Percentiles rank a stretch among this genome's conserved stretches.
Evolutionary conservation across 768 basidiomycete genomes (phyloP).

Genomic region (Dacryopinax primogenitus): DNA sequence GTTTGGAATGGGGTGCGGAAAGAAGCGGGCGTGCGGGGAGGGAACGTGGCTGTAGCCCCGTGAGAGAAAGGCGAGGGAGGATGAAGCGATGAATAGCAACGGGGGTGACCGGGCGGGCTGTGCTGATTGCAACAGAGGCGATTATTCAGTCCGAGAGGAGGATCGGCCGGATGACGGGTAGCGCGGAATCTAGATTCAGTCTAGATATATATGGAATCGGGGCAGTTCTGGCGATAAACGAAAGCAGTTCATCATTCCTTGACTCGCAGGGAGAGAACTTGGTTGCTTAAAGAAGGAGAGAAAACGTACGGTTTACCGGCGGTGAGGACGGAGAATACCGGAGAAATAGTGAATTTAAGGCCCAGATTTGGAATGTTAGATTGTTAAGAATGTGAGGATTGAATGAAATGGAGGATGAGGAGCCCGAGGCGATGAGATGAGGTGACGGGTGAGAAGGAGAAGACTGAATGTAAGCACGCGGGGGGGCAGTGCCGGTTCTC

Average conservation of each 20-base stretch:
- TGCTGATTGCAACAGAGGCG: background rate
- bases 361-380: no score
- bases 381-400: no score
- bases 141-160: background rate
- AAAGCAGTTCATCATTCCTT: no score
- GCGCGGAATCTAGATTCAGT: conserved; percentile 4
- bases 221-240: no score
- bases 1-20: background rate
- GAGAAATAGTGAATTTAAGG: no score
- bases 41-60: conserved; percentile 6
- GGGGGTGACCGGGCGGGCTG: background rate
- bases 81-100: conserved; percentile 6
- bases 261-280: no score
- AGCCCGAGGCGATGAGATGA: background rate
- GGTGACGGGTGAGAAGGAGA: background rate
- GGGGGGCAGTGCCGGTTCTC: background rate
- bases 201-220: background rate
- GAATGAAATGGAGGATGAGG: background rate
- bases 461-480: background rate
- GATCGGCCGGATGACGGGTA: background rate
- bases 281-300: no score
- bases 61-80: background rate
- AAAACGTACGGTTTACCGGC: no score
- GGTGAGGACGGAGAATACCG: no score
- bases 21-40: background rate